Percentiles rank a stretch among this genome's conserved stretches.
phyloP scores from a whole-genome alignment of 495 filamentous ascomycete genomes.

The Bathelium albidoporum region DNA sequence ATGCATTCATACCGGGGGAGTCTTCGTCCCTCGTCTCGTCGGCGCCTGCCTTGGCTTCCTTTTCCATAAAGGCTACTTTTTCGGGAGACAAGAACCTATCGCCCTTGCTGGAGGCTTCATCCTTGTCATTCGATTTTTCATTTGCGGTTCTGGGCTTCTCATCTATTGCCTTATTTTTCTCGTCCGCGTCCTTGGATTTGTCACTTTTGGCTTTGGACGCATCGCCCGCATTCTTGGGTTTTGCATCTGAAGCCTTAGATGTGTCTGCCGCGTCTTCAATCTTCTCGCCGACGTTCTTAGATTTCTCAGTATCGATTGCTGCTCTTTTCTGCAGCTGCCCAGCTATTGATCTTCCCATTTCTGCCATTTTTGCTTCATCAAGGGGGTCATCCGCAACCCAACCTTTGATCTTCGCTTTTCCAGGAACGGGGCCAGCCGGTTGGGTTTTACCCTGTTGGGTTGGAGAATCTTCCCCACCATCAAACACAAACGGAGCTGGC shows the following conservation, averaged over 20 bases:
- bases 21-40: neutral
- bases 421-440: neutral
- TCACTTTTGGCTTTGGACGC: too few relatives aligned
- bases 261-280: neutral
- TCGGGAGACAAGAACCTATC: conserved; percentile 2
- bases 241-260: too few relatives aligned
- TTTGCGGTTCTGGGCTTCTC: neutral
- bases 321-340: neutral
- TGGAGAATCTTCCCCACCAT: neutral
- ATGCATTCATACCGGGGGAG: neutral
- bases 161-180: neutral
- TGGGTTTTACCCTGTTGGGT: neutral
- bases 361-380: neutral
- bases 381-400: conserved; percentile 3
- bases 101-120: neutral
- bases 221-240: too few relatives aligned
- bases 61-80: neutral
- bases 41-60: neutral
- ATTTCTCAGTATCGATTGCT: neutral
- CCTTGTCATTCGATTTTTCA: neutral
- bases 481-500: neutral
- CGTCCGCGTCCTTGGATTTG: too few relatives aligned
- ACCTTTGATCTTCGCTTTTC: conserved; percentile 2
- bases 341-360: neutral
- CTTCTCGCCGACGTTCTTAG: neutral